These are phyloP conservation scores for Chlorella sp. DNA, from an alignment of 139 green algal genomes.

Conservation along the genomic window DNA sequence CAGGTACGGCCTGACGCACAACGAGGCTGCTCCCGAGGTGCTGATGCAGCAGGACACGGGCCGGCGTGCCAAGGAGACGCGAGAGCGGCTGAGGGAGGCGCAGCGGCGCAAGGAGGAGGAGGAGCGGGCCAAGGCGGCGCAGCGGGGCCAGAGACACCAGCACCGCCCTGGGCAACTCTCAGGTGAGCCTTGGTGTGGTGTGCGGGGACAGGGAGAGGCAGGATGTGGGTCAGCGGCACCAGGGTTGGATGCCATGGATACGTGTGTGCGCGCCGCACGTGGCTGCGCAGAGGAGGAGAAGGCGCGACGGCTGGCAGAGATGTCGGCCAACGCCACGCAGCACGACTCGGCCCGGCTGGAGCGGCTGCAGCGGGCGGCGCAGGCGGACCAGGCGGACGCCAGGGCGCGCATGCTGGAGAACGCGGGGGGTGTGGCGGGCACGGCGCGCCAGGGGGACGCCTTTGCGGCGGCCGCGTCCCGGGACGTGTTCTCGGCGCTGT, in stretches of 20 bases:
- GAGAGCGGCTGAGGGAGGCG: conserved; percentile 57
- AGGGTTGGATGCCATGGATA: no score
- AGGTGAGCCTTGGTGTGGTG: conserved; percentile 13
- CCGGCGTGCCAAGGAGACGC: conserved; percentile 47
- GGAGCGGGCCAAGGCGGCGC: conserved; percentile 40
- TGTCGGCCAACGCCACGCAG: conserved; percentile 68
- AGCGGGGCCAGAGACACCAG: conserved; percentile 32
- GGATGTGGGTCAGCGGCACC: neutral
- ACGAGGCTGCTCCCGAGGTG: no score
- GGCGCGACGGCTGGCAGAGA: conserved; percentile 66
- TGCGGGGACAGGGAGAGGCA: neutral
- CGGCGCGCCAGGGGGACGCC: conserved; percentile 29
- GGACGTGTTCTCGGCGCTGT: conserved; percentile 39
- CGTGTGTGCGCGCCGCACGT: no score
- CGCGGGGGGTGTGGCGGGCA: conserved; percentile 8
- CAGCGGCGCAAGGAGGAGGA: conserved; percentile 44
- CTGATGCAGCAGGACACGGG: no score
- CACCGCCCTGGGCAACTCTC: conserved; percentile 54
- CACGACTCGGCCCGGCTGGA: conserved; percentile 57
- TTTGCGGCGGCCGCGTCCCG: conserved; percentile 31
- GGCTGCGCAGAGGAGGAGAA: conserved; percentile 76
- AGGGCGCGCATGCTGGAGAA: conserved; percentile 11
- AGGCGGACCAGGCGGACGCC: conserved; percentile 17
- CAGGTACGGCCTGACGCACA: no score
- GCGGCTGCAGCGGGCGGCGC: conserved; percentile 37